Conservation (phyloP, 2,329 filamentous ascomycete genomes). For the Bipolaris cookei region DNA sequence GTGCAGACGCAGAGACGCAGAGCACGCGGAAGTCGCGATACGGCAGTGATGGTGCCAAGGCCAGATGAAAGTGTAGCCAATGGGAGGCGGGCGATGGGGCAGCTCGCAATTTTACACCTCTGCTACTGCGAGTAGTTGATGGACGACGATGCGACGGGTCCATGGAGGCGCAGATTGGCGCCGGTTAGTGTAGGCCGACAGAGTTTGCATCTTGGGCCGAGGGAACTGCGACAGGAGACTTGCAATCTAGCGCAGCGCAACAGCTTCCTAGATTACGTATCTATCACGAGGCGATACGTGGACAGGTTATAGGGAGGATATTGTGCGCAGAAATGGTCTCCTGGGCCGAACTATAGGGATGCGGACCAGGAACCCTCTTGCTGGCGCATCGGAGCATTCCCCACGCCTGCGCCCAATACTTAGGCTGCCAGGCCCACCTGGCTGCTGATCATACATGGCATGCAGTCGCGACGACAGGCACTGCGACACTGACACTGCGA, state of each 20-base stretch:
- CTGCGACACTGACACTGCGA: constrained; percentile 1
- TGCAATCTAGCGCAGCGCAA: background rate
- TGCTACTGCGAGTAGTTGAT: constrained; percentile 2
- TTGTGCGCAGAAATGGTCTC: background rate
- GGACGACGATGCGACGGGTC: constrained; percentile 1
- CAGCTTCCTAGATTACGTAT: background rate
- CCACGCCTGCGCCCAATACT: constrained; percentile 5
- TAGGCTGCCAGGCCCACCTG: constrained; percentile 20
- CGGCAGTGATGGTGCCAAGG: constrained; percentile 5
- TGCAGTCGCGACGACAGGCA: constrained; percentile 5
- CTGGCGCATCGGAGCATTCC: constrained; percentile 14
- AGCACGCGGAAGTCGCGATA: constrained; percentile 5
- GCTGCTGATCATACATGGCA: constrained; percentile 27
- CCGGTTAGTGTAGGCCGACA: constrained; percentile 3
- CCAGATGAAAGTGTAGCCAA: background rate
- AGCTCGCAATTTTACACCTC: constrained; percentile 6
- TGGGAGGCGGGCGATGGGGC: background rate
- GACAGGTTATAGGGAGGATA: background rate
- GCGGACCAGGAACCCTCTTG: constrained; percentile 13
- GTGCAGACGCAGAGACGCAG: constrained; percentile 1
- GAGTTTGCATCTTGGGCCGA: background rate
- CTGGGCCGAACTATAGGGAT: constrained; percentile 2
- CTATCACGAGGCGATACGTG: background rate
- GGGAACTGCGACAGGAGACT: background rate
- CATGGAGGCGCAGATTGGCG: background rate